phyloP scores from a whole-genome alignment of 176 grass and related monocot genomes.

The Tillandsia leiboldiana region DNA sequence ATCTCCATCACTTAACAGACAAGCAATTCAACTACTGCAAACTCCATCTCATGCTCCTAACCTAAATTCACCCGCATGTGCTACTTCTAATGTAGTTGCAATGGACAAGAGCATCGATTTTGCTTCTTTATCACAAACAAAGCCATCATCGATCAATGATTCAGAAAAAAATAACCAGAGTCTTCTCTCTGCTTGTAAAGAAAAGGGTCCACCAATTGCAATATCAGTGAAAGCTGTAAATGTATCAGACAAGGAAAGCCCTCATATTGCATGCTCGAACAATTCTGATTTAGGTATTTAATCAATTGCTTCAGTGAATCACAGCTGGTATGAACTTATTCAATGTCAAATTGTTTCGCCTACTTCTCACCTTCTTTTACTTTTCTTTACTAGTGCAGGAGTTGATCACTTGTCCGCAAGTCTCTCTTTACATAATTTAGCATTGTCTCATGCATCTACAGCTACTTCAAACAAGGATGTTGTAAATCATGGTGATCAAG shows the following conservation, averaged over 20 bases:
- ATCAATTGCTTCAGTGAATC: background rate
- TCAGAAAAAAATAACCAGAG: conserved; percentile 20
- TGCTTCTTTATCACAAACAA: conserved; percentile 25
- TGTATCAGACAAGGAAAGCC: conserved; percentile 20
- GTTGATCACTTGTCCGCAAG: conserved; percentile 20
- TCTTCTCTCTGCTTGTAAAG: conserved; percentile 11
- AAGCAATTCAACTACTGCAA: conserved; percentile 26
- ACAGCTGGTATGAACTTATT: background rate
- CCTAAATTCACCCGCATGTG: conserved; percentile 18
- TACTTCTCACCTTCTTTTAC: background rate
- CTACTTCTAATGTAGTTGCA: conserved; percentile 10
- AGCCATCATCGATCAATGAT: conserved; percentile 9
- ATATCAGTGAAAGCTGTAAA: conserved; percentile 30
- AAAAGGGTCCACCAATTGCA: conserved; percentile 23
- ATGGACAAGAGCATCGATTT: conserved; percentile 44
- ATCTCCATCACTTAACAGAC: conserved; percentile 22
- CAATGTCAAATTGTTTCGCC: background rate
- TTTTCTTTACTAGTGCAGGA: conserved; percentile 26
- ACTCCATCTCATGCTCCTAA: conserved; percentile 12
- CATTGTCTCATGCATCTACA: conserved; percentile 22
- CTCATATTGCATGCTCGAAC: conserved; percentile 5
- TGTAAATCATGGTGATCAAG: conserved; percentile 19
- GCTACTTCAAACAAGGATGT: conserved; percentile 38
- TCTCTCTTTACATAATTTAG: conserved; percentile 21
- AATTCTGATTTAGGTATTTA: conserved; percentile 48